Evolutionary conservation across 2,329 filamentous ascomycete species (phyloP).

Genomic region (Helminthosporium solani): DNA sequence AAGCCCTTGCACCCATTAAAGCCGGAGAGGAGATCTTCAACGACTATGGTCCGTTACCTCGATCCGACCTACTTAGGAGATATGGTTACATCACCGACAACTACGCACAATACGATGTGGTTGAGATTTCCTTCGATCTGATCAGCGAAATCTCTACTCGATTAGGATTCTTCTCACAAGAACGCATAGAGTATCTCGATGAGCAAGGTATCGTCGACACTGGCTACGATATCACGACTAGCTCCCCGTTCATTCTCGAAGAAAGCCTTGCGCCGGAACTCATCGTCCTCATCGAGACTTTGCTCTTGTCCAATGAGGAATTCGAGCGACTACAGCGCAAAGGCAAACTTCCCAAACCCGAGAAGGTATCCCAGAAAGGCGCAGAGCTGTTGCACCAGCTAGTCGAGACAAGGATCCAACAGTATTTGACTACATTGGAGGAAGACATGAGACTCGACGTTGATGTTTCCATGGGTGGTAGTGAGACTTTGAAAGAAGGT

Average conservation of each 20-base stretch:
- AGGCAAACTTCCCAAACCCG: conserved; percentile 46
- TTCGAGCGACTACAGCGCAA: conserved; percentile 46
- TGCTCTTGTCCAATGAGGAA: conserved; percentile 45
- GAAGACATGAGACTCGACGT: conserved; percentile 54
- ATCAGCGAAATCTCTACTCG: conserved; percentile 43
- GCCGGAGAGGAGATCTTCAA: conserved; percentile 79
- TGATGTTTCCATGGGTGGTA: conserved; percentile 32
- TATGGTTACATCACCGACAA: conserved; percentile 85
- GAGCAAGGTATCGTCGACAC: conserved; percentile 69
- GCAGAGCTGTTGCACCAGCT: conserved; percentile 43
- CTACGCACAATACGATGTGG: conserved; percentile 78
- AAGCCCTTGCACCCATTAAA: conserved; percentile 65
- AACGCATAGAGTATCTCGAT: conserved; percentile 56
- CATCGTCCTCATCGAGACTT: conserved; percentile 46
- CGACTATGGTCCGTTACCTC: conserved; percentile 83
- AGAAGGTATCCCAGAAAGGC: conserved; percentile 43
- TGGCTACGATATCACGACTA: conserved; percentile 60
- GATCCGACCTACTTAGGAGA: conserved; percentile 76
- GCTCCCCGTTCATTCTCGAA: conserved; percentile 34
- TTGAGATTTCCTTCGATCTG: conserved; percentile 68
- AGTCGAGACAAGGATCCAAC: conserved; percentile 43
- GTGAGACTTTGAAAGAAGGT: conserved; percentile 19
- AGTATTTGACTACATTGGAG: conserved; percentile 57
- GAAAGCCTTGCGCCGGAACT: conserved; percentile 47
- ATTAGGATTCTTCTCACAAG: conserved; percentile 15